Evolutionary conservation across 352 stramenopile species (phyloP).

Genomic region (Phytophthora litchii): DNA sequence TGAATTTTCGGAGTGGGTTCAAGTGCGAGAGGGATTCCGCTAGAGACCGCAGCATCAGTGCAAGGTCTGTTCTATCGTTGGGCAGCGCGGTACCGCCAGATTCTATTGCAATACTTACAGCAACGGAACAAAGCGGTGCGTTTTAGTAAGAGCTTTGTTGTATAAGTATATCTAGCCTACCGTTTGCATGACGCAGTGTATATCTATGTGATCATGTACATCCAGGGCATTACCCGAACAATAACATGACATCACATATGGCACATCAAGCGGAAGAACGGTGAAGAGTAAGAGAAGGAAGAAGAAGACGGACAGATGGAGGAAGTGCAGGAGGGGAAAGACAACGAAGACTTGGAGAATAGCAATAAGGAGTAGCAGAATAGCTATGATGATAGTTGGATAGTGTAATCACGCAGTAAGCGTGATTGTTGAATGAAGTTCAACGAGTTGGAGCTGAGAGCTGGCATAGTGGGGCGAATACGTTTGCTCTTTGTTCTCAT

Average conservation of each 20-base stretch:
- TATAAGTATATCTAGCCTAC: too few relatives aligned
- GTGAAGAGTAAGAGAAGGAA: too few relatives aligned
- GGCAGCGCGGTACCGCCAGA: not conserved
- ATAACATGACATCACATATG: conserved; percentile 20
- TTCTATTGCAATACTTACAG: conserved; percentile 9
- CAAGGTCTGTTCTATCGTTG: conserved; percentile 10
- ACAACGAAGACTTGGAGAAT: too few relatives aligned
- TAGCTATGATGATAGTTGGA: too few relatives aligned
- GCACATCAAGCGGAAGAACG: conserved; percentile 16
- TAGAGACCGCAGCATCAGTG: conserved; percentile 10
- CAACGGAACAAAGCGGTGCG: not conserved
- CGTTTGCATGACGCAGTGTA: not conserved
- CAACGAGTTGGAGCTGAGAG: too few relatives aligned
- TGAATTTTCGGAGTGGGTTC: not conserved
- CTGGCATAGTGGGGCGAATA: too few relatives aligned
- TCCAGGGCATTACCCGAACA: not conserved
- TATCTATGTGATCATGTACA: conserved; percentile 13
- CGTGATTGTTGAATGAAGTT: too few relatives aligned
- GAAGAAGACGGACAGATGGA: too few relatives aligned
- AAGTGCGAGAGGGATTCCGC: not conserved
- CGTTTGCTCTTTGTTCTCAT: too few relatives aligned
- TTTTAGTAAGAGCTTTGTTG: not conserved
- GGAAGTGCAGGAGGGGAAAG: too few relatives aligned
- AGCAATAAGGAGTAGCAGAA: too few relatives aligned
- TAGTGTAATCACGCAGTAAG: too few relatives aligned